These are phyloP conservation scores for Ilex asprella DNA, from an alignment of 257 asterid genomes.

Conservation along the genomic window DNA sequence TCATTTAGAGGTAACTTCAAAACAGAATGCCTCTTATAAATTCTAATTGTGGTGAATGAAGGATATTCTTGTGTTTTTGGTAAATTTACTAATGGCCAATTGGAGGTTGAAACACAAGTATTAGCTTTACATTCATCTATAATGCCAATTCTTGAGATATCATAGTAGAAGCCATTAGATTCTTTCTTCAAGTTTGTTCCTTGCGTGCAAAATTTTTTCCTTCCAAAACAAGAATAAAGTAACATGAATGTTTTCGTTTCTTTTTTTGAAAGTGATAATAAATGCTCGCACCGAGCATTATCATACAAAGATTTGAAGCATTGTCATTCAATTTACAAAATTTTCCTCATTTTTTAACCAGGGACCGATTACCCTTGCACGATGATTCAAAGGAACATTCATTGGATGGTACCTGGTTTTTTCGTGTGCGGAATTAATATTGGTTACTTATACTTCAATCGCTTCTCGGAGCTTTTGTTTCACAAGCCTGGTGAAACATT, in stretches of 20 bases:
- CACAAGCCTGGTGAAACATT: constrained; percentile 69
- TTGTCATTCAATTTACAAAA: background rate
- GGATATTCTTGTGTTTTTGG: too few species aligned
- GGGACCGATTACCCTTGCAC: constrained; percentile 62
- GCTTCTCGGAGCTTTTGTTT: constrained; percentile 58
- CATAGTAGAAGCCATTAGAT: too few species aligned
- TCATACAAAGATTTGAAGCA: background rate
- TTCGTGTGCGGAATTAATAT: constrained; percentile 33
- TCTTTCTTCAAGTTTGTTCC: background rate
- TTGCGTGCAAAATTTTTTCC: background rate
- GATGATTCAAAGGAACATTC: constrained; percentile 40
- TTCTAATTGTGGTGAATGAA: too few species aligned
- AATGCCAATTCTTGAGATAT: too few species aligned
- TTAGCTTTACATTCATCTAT: too few species aligned
- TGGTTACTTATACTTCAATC: constrained; percentile 28
- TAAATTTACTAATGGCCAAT: too few species aligned
- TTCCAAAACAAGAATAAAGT: background rate
- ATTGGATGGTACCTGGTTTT: constrained; percentile 43
- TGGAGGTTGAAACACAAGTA: too few species aligned
- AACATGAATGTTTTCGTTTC: background rate
- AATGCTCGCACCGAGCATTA: too few species aligned
- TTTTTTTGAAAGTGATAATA: too few species aligned
- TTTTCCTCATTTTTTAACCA: constrained; percentile 1
- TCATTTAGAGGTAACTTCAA: too few species aligned
- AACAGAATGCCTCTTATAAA: too few species aligned